Evolutionary conservation across 441 rosid genomes (phyloP).

Genomic region (Populus hybrid): DNA sequence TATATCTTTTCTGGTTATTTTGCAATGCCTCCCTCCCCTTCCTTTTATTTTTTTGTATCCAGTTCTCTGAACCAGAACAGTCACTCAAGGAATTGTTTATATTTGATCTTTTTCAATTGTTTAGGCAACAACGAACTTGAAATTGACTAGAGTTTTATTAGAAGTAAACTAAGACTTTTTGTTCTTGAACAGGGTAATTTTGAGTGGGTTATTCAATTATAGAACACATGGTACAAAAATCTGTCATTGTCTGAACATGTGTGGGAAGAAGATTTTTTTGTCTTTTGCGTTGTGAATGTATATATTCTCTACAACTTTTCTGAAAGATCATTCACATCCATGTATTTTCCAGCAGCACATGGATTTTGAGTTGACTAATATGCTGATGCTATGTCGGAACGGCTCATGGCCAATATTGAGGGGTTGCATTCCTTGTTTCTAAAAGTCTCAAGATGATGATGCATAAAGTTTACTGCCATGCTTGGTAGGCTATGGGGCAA

Average conservation of each 20-base stretch:
- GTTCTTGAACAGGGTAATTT: neutral
- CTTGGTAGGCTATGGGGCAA: conserved; percentile 20
- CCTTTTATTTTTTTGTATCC: neutral
- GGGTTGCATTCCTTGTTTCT: conserved; percentile 25
- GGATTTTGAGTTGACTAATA: conserved; percentile 16
- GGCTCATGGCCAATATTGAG: conserved; percentile 21
- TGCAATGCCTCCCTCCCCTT: neutral
- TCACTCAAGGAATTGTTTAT: neutral
- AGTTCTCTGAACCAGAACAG: neutral
- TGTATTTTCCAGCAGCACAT: conserved; percentile 19
- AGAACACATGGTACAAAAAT: neutral
- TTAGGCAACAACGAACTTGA: neutral
- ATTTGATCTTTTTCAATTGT: too few relatives aligned
- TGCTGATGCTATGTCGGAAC: conserved; percentile 21
- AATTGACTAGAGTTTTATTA: neutral
- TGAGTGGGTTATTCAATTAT: neutral
- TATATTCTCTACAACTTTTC: neutral
- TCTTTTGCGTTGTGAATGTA: neutral
- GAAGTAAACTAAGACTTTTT: neutral
- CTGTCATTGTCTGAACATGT: neutral
- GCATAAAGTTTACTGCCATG: conserved; percentile 11
- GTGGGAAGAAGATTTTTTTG: neutral
- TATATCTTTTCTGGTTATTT: neutral
- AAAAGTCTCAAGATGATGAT: conserved; percentile 29
- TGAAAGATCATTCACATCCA: neutral